Evolutionary conservation across 2,329 filamentous ascomycete genomes (phyloP).

Genomic region (Ambrosiella xylebori): DNA sequence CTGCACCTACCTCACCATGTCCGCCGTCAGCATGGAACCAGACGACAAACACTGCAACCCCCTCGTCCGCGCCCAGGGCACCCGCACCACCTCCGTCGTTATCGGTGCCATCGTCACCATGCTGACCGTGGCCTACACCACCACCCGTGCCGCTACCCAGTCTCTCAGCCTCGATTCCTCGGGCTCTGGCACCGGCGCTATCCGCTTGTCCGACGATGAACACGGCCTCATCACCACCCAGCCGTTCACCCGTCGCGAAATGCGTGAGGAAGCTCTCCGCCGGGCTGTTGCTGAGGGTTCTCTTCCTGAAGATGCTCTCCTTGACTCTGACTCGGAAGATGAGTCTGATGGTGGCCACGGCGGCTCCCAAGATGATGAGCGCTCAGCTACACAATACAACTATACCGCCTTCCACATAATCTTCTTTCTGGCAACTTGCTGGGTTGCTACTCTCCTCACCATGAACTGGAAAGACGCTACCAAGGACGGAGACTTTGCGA

Average conservation of each 20-base stretch:
- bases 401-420: constrained; percentile 94
- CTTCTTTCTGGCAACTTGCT: constrained; percentile 88
- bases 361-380: constrained; percentile 69
- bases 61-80: constrained; percentile 66
- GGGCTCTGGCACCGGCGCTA: constrained; percentile 18
- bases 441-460: constrained; percentile 77
- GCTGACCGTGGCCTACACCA: constrained; percentile 93
- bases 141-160: constrained; percentile 87
- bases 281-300: constrained; percentile 85
- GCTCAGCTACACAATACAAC: constrained; percentile 80
- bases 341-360: constrained; percentile 44
- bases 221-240: constrained; percentile 71
- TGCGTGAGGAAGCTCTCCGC: constrained; percentile 81
- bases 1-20: constrained; percentile 97
- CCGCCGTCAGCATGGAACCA: constrained; percentile 95
- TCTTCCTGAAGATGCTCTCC: constrained; percentile 73
- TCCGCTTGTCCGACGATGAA: constrained; percentile 42
- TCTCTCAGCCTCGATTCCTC: constrained; percentile 52
- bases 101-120: constrained; percentile 92
- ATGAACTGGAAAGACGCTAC: constrained; percentile 55
- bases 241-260: constrained; percentile 62
- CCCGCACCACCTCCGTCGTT: constrained; percentile 76
- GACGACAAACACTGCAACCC: constrained; percentile 91
- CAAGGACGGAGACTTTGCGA: constrained; percentile 60
- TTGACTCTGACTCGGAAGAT: constrained; percentile 48